These are phyloP conservation scores for Phytophthora macrochlamydospora DNA, from an alignment of 352 stramenopile genomes.

Conservation along the genomic window DNA sequence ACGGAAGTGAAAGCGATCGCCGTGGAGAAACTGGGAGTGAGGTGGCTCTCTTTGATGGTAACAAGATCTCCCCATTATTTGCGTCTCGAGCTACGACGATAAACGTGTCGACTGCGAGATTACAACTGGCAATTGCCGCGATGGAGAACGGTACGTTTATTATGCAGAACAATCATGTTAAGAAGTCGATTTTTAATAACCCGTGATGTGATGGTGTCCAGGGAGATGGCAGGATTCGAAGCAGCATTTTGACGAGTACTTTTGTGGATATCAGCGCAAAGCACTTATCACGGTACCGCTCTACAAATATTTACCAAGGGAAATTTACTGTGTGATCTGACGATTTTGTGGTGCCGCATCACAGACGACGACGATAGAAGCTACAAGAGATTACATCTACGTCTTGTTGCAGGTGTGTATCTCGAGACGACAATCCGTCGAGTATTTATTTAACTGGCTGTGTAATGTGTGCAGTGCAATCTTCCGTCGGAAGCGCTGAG, in stretches of 20 bases:
- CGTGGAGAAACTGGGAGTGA: background rate
- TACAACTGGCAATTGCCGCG: conserved; percentile 39
- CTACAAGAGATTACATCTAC: conserved; percentile 55
- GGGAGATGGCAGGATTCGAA: conserved; percentile 46
- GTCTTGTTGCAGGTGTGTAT: conserved; percentile 58
- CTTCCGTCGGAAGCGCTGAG: conserved; percentile 51
- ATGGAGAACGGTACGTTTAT: conserved; percentile 48
- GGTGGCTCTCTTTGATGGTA: conserved; percentile 28
- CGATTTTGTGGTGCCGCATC: background rate
- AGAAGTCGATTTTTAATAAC: background rate
- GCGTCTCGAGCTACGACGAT: conserved; percentile 21
- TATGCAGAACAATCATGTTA: too few species aligned
- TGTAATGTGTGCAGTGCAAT: conserved; percentile 41
- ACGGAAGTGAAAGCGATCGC: background rate
- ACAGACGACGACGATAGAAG: conserved; percentile 9
- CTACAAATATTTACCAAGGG: background rate
- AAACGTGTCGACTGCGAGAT: conserved; percentile 23
- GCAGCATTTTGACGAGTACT: conserved; percentile 41
- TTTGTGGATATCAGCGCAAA: conserved; percentile 9
- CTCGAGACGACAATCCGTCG: background rate
- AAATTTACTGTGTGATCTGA: too few species aligned
- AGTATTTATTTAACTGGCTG: background rate
- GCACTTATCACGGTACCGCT: background rate
- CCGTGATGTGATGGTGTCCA: conserved; percentile 7
- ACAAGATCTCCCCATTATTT: conserved; percentile 21